Evolutionary conservation across 768 basidiomycete genomes (phyloP).

Genomic region (Lentinula sp.): DNA sequence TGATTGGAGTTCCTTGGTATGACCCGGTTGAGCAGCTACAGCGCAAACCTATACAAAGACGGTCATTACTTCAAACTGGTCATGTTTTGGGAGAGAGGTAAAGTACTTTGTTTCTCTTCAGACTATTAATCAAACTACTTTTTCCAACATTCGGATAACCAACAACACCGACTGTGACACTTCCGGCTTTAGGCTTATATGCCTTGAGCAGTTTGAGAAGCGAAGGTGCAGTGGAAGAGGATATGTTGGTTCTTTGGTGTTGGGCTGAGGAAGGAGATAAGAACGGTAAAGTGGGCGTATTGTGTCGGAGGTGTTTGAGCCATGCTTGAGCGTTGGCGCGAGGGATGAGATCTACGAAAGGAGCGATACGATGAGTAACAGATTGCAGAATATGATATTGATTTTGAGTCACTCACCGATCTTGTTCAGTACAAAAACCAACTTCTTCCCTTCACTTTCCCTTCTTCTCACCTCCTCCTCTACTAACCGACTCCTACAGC

Average conservation of each 20-base stretch:
- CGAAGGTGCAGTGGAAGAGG: slow-evolving; percentile 68
- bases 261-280: slow-evolving; percentile 73
- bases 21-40: slow-evolving; percentile 91
- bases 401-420: slow-evolving; percentile 55
- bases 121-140: slow-evolving; percentile 87
- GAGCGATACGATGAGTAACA: background rate
- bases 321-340: slow-evolving; percentile 83
- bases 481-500: slow-evolving; percentile 85
- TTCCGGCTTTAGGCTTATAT: slow-evolving; percentile 66
- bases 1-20: slow-evolving; percentile 89
- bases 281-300: slow-evolving; percentile 91
- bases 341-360: slow-evolving; percentile 74
- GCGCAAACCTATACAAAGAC: slow-evolving; percentile 61
- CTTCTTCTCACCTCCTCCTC: slow-evolving; percentile 89
- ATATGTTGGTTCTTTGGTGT: slow-evolving; percentile 75
- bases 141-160: slow-evolving; percentile 99
- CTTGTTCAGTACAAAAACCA: slow-evolving; percentile 96
- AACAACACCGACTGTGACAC: slow-evolving; percentile 84
- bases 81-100: background rate
- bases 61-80: background rate
- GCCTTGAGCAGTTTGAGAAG: slow-evolving; percentile 81
- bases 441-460: slow-evolving; percentile 83
- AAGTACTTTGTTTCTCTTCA: slow-evolving; percentile 75
- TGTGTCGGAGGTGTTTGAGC: slow-evolving; percentile 87
- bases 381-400: background rate